A percentile compares a stretch with the other conserved stretches of the same genome.
phyloP scores from a whole-genome alignment of 129 eudicot species.

The Pseudognaphalium luteoalbum region DNA sequence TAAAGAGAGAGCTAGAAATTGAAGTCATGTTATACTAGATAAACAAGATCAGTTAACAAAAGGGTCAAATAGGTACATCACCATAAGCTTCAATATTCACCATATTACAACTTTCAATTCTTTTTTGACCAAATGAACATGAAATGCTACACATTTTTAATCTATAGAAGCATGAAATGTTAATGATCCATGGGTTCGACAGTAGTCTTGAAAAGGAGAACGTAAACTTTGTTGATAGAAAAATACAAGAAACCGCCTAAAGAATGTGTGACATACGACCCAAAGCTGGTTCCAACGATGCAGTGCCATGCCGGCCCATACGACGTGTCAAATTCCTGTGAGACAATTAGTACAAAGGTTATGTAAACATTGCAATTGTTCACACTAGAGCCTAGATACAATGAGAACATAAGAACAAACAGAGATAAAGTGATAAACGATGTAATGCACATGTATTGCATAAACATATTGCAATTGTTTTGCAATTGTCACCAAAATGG shows the following conservation, averaged over 20 bases:
- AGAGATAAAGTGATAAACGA: neutral
- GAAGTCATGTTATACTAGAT: neutral
- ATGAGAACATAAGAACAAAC: neutral
- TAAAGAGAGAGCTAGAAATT: neutral
- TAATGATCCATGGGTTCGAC: conserved; percentile 57
- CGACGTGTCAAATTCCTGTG: conserved; percentile 71
- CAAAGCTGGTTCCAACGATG: conserved; percentile 86
- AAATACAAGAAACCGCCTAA: conserved; percentile 84
- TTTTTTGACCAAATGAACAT: neutral
- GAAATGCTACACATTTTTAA: neutral
- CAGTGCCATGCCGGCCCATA: conserved; percentile 97
- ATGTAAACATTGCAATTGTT: neutral
- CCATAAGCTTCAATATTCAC: conserved; percentile 19
- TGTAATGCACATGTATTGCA: neutral
- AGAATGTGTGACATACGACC: conserved; percentile 88
- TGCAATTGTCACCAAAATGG: too few species aligned
- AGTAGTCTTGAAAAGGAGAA: conserved; percentile 79
- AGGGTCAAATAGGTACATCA: conserved; percentile 18
- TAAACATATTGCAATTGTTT: neutral
- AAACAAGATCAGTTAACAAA: conserved; percentile 10
- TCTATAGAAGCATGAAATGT: neutral
- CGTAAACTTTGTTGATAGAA: conserved; percentile 71
- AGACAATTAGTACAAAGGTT: neutral
- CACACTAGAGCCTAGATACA: neutral
- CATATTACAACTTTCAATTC: conserved; percentile 9